Evolutionary conservation across 2,329 filamentous ascomycete genomes (phyloP).

Genomic region (Whalleya microplaca): DNA sequence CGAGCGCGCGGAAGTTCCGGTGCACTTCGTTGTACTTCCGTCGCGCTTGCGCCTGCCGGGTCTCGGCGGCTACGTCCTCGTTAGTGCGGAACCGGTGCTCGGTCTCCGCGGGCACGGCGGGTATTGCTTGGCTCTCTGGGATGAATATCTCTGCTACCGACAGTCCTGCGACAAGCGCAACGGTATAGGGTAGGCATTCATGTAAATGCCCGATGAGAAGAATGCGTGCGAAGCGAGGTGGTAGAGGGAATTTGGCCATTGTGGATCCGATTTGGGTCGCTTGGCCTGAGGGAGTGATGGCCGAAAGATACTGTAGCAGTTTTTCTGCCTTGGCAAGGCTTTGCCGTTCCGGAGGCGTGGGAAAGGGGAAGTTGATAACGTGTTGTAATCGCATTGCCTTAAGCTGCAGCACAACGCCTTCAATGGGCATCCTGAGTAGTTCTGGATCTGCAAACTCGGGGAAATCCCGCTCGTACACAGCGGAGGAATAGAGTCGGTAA

Average conservation of each 20-base stretch:
- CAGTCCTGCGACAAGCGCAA: slow-evolving; percentile 85
- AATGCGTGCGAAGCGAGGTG: slow-evolving; percentile 89
- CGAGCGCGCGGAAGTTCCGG: slow-evolving; percentile 76
- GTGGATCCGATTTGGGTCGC: slow-evolving; percentile 80
- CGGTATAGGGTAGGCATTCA: slow-evolving; percentile 80
- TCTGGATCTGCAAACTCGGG: slow-evolving; percentile 85
- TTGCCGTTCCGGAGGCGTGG: slow-evolving; percentile 79
- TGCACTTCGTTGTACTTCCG: slow-evolving; percentile 71
- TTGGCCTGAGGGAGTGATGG: slow-evolving; percentile 70
- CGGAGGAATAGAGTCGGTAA: slow-evolving; percentile 92
- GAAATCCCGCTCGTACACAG: slow-evolving; percentile 90
- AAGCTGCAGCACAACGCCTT: slow-evolving; percentile 88
- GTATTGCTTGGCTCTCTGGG: slow-evolving; percentile 76
- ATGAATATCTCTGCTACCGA: slow-evolving; percentile 89
- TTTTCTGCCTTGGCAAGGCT: slow-evolving; percentile 84
- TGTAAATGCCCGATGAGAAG: slow-evolving; percentile 85
- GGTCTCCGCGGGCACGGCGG: slow-evolving; percentile 52
- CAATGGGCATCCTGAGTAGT: slow-evolving; percentile 87
- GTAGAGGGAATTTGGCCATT: slow-evolving; percentile 87
- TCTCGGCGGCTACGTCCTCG: slow-evolving; percentile 72
- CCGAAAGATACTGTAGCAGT: slow-evolving; percentile 82
- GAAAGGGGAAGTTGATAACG: slow-evolving; percentile 94
- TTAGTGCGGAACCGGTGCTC: slow-evolving; percentile 56
- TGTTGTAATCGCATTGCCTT: slow-evolving; percentile 93
- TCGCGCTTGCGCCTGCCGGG: slow-evolving; percentile 66